phyloP scores from a whole-genome alignment of 1,284 basidiomycete species.

The Malassezia globosa region DNA sequence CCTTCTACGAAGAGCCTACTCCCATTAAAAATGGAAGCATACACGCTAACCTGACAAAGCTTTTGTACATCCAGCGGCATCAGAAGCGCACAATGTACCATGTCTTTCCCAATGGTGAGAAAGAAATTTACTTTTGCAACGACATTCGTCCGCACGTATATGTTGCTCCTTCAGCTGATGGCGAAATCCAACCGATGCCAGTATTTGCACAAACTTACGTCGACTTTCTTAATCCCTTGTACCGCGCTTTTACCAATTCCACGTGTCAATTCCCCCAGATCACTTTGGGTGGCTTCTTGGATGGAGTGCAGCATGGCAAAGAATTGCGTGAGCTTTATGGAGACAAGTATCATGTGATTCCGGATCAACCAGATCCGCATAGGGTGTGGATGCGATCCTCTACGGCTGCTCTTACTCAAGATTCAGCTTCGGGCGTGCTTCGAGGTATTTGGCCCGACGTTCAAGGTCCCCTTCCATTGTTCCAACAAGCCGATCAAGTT shows the following conservation, averaged over 20 bases:
- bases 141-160: background rate
- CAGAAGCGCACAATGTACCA: conserved; percentile 15
- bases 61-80: conserved; percentile 11
- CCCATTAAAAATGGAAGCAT: conserved; percentile 6
- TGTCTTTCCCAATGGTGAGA: conserved; percentile 10
- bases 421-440: conserved; percentile 8
- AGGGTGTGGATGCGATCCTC: conserved; percentile 7
- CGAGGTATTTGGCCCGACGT: conserved; percentile 8
- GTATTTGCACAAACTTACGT: conserved; percentile 9
- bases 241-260: conserved; percentile 4
- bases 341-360: conserved; percentile 7
- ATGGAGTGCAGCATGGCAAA: conserved; percentile 12
- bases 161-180: background rate
- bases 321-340: conserved; percentile 8
- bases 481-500: conserved; percentile 2
- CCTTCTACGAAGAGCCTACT: conserved; percentile 3
- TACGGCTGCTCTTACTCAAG: conserved; percentile 6
- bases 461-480: background rate
- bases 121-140: conserved; percentile 1
- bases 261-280: conserved; percentile 13
- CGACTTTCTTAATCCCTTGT: conserved; percentile 4
- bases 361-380: background rate
- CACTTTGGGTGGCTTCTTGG: conserved; percentile 9
- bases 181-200: background rate
- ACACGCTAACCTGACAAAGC: background rate